phyloP scores from a whole-genome alignment of 768 basidiomycete species.

The Pluteus cervinus region DNA sequence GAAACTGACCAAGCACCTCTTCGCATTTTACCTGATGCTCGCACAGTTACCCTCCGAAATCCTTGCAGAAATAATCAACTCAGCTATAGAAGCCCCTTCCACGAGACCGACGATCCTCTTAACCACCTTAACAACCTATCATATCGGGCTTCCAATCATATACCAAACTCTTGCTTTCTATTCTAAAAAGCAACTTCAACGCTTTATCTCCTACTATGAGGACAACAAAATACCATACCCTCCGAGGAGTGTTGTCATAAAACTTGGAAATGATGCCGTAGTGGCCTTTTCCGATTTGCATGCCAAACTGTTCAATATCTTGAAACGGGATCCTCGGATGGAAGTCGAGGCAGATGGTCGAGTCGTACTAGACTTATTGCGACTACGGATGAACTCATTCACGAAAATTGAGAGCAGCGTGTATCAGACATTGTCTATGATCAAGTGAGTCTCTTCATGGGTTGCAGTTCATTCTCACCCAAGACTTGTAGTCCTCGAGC shows the following conservation, averaged over 20 bases:
- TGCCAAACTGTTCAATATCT: conserved; percentile 11
- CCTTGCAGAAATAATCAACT: no score
- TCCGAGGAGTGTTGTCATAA: conserved; percentile 14
- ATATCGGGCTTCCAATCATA: conserved; percentile 10
- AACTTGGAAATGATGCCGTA: conserved; percentile 10
- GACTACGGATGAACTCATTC: conserved; percentile 20
- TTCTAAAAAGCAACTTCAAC: conserved; percentile 12
- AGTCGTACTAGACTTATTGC: conserved; percentile 17
- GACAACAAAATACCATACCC: conserved; percentile 8
- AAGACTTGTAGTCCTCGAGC: conserved; percentile 29
- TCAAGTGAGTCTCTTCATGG: conserved; percentile 16
- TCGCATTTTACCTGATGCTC: no score
- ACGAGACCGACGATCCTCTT: conserved; percentile 13
- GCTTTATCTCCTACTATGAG: conserved; percentile 12
- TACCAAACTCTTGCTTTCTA: conserved; percentile 16
- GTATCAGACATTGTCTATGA: conserved; percentile 16
- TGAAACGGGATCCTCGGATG: conserved; percentile 6
- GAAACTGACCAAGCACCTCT: no score
- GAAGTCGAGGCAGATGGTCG: conserved; percentile 16
- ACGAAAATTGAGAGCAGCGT: conserved; percentile 14
- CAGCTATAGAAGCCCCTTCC: no score
- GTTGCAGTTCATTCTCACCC: neutral
- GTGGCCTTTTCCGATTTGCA: conserved; percentile 13
- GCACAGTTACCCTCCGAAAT: no score
- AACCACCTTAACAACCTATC: conserved; percentile 12